Evolutionary conservation across 164 flowering plant species (phyloP).

Genomic region (Kalanchoe fedtschenkoi): DNA sequence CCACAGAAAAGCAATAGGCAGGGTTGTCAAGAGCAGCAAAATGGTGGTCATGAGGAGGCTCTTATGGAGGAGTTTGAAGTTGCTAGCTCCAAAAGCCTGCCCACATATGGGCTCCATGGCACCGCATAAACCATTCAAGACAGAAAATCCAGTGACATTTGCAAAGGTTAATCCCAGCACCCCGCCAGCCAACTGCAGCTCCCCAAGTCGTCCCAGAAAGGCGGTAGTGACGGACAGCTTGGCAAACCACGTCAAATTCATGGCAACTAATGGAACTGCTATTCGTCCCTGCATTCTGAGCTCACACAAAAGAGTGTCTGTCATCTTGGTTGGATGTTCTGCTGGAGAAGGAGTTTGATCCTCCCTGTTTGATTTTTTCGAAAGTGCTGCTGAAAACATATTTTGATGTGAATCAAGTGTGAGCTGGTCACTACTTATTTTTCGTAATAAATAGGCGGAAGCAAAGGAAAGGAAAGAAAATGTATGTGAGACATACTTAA

Average conservation of each 20-base stretch:
- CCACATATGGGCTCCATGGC: slow-evolving; percentile 97
- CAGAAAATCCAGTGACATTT: slow-evolving; percentile 79
- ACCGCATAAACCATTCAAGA: slow-evolving; percentile 66
- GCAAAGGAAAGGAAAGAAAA: no score
- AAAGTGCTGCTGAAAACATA: no score
- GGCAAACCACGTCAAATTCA: slow-evolving; percentile 68
- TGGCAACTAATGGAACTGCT: slow-evolving; percentile 45
- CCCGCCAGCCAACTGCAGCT: slow-evolving; percentile 72
- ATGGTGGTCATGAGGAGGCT: slow-evolving; percentile 58
- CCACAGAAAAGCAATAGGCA: slow-evolving; percentile 70
- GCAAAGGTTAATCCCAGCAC: slow-evolving; percentile 80
- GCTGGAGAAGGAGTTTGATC: no score
- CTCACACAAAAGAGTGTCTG: slow-evolving; percentile 30
- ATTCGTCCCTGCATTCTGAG: slow-evolving; percentile 39
- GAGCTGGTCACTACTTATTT: no score
- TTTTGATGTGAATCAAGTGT: no score
- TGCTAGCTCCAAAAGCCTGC: slow-evolving; percentile 81
- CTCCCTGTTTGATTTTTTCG: no score
- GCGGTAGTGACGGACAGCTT: slow-evolving; percentile 65
- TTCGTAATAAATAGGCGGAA: no score
- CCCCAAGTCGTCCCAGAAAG: slow-evolving; percentile 72
- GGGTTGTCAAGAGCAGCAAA: slow-evolving; percentile 35
- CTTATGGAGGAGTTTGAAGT: slow-evolving; percentile 66
- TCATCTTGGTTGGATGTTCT: slow-evolving; percentile 24
- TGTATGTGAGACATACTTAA: no score